phyloP scores from a whole-genome alignment of 2,329 filamentous ascomycete genomes.

The Aspergillus sclerotialis region DNA sequence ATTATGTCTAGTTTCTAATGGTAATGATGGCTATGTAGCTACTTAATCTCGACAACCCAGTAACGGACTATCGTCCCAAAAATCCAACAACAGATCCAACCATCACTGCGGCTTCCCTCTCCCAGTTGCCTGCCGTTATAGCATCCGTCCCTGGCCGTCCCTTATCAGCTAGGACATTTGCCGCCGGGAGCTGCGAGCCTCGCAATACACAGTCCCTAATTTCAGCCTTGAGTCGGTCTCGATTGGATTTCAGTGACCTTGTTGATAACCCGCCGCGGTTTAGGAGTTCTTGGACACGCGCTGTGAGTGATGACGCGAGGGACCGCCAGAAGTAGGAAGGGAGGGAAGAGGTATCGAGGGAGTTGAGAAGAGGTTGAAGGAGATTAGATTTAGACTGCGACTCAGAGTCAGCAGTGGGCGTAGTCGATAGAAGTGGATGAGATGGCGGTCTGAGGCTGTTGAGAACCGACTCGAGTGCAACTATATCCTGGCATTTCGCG shows the following conservation, averaged over 20 bases:
- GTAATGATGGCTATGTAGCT: too few species aligned
- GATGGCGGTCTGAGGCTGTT: constrained; percentile 58
- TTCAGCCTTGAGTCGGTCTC: constrained; percentile 65
- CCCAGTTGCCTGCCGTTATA: constrained; percentile 58
- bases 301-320: constrained; percentile 68
- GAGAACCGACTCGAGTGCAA: constrained; percentile 77
- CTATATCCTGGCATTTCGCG: constrained; percentile 78
- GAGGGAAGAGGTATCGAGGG: constrained; percentile 81
- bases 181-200: constrained; percentile 63
- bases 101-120: constrained; percentile 92
- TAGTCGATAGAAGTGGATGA: constrained; percentile 55
- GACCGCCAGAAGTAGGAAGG: constrained; percentile 92
- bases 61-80: too few species aligned
- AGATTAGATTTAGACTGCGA: constrained; percentile 45
- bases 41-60: too few species aligned
- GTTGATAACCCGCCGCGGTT: constrained; percentile 76
- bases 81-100: constrained; percentile 69
- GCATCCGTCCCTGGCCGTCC: constrained; percentile 36
- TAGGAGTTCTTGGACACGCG: constrained; percentile 77
- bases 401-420: constrained; percentile 22
- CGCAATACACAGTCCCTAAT: constrained; percentile 76
- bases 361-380: constrained; percentile 63
- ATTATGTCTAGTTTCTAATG: too few species aligned
- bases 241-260: constrained; percentile 70
- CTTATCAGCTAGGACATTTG: constrained; percentile 40